These are phyloP conservation scores for Rhodomyrtus tomentosa DNA, from an alignment of 345 rosid species.

Conservation along the genomic window DNA sequence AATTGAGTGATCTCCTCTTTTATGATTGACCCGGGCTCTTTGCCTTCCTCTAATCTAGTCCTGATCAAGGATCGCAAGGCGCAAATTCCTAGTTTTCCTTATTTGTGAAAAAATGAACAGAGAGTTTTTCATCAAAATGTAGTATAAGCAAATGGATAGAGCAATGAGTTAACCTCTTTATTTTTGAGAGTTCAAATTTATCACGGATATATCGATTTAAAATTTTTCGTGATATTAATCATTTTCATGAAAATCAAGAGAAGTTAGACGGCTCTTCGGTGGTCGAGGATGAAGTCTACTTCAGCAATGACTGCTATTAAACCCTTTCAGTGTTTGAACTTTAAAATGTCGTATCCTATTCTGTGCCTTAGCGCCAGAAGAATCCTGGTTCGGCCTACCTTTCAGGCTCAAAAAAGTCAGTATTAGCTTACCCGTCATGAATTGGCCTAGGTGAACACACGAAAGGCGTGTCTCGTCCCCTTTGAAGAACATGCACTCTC, in stretches of 20 bases:
- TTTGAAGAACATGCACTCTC: neutral
- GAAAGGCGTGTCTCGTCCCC: neutral
- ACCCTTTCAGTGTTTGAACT: neutral
- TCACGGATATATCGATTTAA: too few relatives aligned
- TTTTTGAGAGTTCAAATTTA: too few relatives aligned
- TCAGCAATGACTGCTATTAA: neutral
- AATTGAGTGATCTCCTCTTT: too few relatives aligned
- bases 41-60: too few relatives aligned
- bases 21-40: too few relatives aligned
- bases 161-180: too few relatives aligned
- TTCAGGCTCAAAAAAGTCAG: neutral
- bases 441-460: neutral
- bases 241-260: neutral
- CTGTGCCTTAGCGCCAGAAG: neutral
- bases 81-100: too few relatives aligned
- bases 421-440: neutral
- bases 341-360: neutral
- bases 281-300: fast-evolving
- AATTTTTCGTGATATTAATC: too few relatives aligned
- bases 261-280: fast-evolving
- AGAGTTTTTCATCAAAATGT: too few relatives aligned
- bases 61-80: too few relatives aligned
- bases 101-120: too few relatives aligned
- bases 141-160: too few relatives aligned
- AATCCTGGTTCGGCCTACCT: neutral